These are phyloP conservation scores for Monosporascus cannonballus DNA, from an alignment of 2,329 filamentous ascomycete species.

Conservation along the genomic window DNA sequence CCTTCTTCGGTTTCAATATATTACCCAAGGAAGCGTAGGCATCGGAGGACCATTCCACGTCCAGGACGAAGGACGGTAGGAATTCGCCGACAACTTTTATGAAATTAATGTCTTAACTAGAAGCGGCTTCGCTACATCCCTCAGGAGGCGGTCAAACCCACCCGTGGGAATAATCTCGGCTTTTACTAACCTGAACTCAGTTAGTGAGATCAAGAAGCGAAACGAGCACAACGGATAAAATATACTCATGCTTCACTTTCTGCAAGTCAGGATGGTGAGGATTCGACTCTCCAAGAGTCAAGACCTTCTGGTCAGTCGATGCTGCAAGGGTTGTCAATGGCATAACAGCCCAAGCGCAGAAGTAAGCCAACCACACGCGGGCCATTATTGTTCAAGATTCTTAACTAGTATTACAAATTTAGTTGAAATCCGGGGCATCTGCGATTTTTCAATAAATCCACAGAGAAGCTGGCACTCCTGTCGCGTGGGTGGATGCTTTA, in stretches of 20 bases:
- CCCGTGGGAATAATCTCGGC: constrained; percentile 28
- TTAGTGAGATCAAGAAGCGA: not conserved
- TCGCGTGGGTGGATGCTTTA: too few species aligned
- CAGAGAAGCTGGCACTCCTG: too few species aligned
- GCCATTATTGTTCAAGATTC: too few species aligned
- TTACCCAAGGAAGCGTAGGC: constrained; percentile 46
- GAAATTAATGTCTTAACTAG: not conserved
- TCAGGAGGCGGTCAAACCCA: constrained; percentile 7
- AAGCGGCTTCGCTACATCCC: too few species aligned
- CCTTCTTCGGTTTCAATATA: constrained; percentile 29
- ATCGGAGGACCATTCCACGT: constrained; percentile 39
- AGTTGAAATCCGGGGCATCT: too few species aligned
- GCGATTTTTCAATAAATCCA: too few species aligned
- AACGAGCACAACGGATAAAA: not conserved
- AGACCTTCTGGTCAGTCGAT: not conserved
- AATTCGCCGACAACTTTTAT: constrained; percentile 54
- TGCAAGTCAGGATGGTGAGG: not conserved
- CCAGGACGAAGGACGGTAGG: constrained; percentile 44
- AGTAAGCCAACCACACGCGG: too few species aligned
- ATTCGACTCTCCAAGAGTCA: not conserved
- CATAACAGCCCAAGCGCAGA: not conserved
- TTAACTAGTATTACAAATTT: too few species aligned
- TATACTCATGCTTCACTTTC: constrained; percentile 1
- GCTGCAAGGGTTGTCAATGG: not conserved
- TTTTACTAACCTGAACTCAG: constrained; percentile 19